Base-by-base conservation (phyloP, 257 asterid genomes). In the Echites panduratus region DNA sequence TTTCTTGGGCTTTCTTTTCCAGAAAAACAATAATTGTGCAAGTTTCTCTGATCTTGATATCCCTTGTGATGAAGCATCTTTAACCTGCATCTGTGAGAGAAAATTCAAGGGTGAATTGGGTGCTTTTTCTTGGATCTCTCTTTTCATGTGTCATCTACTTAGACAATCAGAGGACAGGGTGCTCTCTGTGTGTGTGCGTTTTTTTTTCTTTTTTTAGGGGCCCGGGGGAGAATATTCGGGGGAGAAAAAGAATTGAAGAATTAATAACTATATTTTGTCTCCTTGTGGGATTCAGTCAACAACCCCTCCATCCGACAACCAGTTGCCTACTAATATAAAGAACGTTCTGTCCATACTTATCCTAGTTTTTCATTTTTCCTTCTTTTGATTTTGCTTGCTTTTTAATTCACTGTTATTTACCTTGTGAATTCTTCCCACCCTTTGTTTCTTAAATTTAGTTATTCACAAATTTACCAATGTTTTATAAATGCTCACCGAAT, bases 41-140 rank as follows among this genome's bases (percentile, higher is more conserved):
- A 43, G 14, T 10, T 22, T 61, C 40, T 59, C 17, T 53, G 54
- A 67, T 68, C 75, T 59, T 53, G 66, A 47, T 47, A 40, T 70
- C 38, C 75, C 47, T 38, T 40, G 73, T 44, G 12, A 53, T 61
- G 58, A 13, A 67, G 47, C 49, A 79, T 64, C 61, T 17, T 79
- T 29, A 49, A 10, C 52, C 66, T 70, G 24, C 20, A 74, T 68
- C 79, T 64, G 73, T 40, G 4, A 2, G 44, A 48, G 53, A 77
- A 40, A 68, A 62, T 35, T 16, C 49, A 45, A 27, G 64, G 44
- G 63, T 9, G 68, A 54, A 41, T 43, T 61, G 10, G 22, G 38
- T 17, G 22, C 70, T 38, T 64, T 64, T 73, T 40, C 69, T 64
- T 35, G 24, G 26, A n/a, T 64, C 68, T 63, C 16, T 12, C 32